Conservation (phyloP, 2,329 filamentous ascomycete genomes). For the Tolypocladium guangdongense region DNA sequence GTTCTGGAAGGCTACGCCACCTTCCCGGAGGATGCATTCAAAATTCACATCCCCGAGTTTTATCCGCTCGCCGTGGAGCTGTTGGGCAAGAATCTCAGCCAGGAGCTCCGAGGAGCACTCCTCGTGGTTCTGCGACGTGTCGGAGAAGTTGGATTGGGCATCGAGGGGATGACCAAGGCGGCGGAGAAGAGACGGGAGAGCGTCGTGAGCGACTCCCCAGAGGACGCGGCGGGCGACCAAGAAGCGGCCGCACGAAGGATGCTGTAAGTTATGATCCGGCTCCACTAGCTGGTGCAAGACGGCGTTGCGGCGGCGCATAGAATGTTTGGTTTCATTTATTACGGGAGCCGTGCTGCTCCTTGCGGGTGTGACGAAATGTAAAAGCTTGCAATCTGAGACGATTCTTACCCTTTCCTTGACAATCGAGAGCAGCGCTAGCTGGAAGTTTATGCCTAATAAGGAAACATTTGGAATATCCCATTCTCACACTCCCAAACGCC, state of each 20-base stretch:
- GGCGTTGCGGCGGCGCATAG: constrained; percentile 21
- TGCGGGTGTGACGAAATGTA: neutral
- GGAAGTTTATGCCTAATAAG: neutral
- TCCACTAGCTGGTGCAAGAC: constrained; percentile 3
- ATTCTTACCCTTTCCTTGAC: neutral
- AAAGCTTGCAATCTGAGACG: neutral
- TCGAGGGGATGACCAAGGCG: constrained; percentile 34
- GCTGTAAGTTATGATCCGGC: constrained; percentile 13
- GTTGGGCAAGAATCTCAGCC: constrained; percentile 67
- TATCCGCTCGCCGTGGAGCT: constrained; percentile 80
- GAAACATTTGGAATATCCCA: neutral
- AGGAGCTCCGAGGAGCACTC: constrained; percentile 68
- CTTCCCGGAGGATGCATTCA: constrained; percentile 73
- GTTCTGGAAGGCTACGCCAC: constrained; percentile 86
- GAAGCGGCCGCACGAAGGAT: constrained; percentile 25
- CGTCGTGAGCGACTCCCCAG: constrained; percentile 22
- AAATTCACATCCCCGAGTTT: constrained; percentile 68
- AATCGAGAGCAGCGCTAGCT: too few species aligned
- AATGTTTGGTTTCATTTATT: constrained; percentile 8
- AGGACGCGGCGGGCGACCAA: constrained; percentile 14
- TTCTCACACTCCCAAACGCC: neutral
- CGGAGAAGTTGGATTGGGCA: constrained; percentile 62
- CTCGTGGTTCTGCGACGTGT: constrained; percentile 70
- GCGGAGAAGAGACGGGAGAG: constrained; percentile 28
- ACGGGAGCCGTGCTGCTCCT: neutral